phyloP scores from a whole-genome alignment of 805 yeast genomes.

The Monosporozyma siamensis region DNA sequence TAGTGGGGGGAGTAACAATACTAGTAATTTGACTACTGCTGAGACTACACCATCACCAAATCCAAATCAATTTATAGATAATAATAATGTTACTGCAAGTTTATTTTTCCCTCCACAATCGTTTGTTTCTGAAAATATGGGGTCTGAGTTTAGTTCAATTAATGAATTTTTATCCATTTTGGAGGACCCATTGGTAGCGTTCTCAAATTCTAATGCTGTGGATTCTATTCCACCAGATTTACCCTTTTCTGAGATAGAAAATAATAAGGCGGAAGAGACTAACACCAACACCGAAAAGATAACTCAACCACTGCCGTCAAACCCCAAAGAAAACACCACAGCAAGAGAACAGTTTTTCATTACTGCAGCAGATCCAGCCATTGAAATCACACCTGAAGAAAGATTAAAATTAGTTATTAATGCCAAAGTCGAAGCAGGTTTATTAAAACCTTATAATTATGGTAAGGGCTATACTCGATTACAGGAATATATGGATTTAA shows the following conservation, averaged over 20 bases:
- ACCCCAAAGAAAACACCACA: constrained; percentile 34
- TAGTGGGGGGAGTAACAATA: too few relatives aligned
- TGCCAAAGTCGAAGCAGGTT: constrained; percentile 90
- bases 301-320: neutral
- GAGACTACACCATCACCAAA: neutral
- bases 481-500: constrained; percentile 84
- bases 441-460: constrained; percentile 84
- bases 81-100: neutral
- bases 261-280: neutral
- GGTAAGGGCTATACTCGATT: constrained; percentile 88
- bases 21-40: too few relatives aligned
- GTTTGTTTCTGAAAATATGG: constrained; percentile 85
- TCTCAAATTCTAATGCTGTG: neutral
- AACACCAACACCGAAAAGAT: neutral
- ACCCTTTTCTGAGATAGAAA: too few relatives aligned
- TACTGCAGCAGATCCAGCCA: constrained; percentile 95
- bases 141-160: constrained; percentile 81
- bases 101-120: constrained; percentile 35
- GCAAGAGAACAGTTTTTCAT: constrained; percentile 89
- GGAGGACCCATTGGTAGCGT: constrained; percentile 58
- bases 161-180: constrained; percentile 85
- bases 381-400: constrained; percentile 89
- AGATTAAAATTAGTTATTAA: constrained; percentile 85
- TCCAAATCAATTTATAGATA: neutral
- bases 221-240: neutral